Conservation (phyloP, 2,329 filamentous ascomycete species). For the Aspergillus felis region DNA sequence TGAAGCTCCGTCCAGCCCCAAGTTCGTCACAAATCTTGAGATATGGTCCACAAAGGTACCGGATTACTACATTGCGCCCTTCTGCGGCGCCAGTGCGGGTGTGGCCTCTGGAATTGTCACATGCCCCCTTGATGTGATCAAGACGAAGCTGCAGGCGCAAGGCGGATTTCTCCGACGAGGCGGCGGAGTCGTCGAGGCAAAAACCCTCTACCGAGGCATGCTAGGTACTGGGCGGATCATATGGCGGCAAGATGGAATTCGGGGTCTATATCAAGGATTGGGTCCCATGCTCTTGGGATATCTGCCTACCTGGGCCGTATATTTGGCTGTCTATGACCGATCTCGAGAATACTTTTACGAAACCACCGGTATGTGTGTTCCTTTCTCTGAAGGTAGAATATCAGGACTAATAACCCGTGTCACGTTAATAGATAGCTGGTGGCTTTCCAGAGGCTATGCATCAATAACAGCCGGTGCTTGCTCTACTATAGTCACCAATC, state of each 20-base stretch:
- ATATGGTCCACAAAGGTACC: slow-evolving; percentile 48
- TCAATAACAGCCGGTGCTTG: slow-evolving; percentile 87
- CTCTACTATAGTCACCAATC: slow-evolving; percentile 92
- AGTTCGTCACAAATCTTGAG: slow-evolving; percentile 36
- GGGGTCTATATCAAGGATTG: slow-evolving; percentile 87
- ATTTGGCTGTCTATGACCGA: slow-evolving; percentile 93
- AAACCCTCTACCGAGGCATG: slow-evolving; percentile 73
- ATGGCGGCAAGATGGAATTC: slow-evolving; percentile 80
- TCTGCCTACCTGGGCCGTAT: slow-evolving; percentile 95
- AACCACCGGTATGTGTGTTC: slow-evolving; percentile 52
- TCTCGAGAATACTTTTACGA: slow-evolving; percentile 71
- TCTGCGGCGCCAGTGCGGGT: slow-evolving; percentile 83
- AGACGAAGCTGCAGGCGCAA: slow-evolving; percentile 95
- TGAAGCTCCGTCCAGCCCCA: slow-evolving; percentile 25
- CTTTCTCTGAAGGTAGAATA: not conserved
- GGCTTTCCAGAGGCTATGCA: slow-evolving; percentile 79
- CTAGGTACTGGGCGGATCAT: slow-evolving; percentile 82
- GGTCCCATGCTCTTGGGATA: slow-evolving; percentile 95
- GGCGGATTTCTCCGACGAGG: slow-evolving; percentile 65
- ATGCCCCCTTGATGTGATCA: slow-evolving; percentile 97
- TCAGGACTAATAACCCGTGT: not conserved
- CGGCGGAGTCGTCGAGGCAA: slow-evolving; percentile 40
- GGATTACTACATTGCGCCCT: slow-evolving; percentile 65
- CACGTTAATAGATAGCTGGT: slow-evolving; percentile 60
- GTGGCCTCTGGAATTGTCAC: slow-evolving; percentile 92